phyloP scores from a whole-genome alignment of 2,329 filamentous ascomycete genomes.

The Sarocladium kiliense region DNA sequence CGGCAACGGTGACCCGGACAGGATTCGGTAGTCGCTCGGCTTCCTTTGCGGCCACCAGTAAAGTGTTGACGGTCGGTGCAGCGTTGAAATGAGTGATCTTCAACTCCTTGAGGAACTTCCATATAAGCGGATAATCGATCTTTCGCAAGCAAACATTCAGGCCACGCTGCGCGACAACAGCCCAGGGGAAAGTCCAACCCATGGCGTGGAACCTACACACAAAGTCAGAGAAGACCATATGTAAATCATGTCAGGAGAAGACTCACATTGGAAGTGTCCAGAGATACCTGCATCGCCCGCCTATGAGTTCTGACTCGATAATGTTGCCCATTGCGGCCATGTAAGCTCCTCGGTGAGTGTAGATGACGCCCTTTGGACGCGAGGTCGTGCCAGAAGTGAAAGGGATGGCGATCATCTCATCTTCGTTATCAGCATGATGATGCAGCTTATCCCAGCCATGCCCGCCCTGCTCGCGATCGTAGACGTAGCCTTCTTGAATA shows the following conservation, averaged over 20 bases:
- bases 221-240: not conserved
- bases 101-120: slow-evolving; percentile 81
- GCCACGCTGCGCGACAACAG: slow-evolving; percentile 87
- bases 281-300: slow-evolving; percentile 71
- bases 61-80: slow-evolving; percentile 91
- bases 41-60: slow-evolving; percentile 76
- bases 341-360: slow-evolving; percentile 83
- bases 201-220: slow-evolving; percentile 54
- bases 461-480: slow-evolving; percentile 60
- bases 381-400: slow-evolving; percentile 95
- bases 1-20: slow-evolving; percentile 87
- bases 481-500: slow-evolving; percentile 70
- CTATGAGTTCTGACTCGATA: slow-evolving; percentile 81
- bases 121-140: slow-evolving; percentile 91
- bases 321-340: slow-evolving; percentile 80
- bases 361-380: slow-evolving; percentile 86
- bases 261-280: slow-evolving; percentile 92
- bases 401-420: slow-evolving; percentile 77
- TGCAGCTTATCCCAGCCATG: slow-evolving; percentile 75
- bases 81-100: slow-evolving; percentile 92
- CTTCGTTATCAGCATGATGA: slow-evolving; percentile 66
- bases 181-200: slow-evolving; percentile 89
- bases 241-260: not conserved
- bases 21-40: slow-evolving; percentile 64
- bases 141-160: slow-evolving; percentile 93